phyloP scores from a whole-genome alignment of 768 basidiomycete species.

The Boletus huronensis region DNA sequence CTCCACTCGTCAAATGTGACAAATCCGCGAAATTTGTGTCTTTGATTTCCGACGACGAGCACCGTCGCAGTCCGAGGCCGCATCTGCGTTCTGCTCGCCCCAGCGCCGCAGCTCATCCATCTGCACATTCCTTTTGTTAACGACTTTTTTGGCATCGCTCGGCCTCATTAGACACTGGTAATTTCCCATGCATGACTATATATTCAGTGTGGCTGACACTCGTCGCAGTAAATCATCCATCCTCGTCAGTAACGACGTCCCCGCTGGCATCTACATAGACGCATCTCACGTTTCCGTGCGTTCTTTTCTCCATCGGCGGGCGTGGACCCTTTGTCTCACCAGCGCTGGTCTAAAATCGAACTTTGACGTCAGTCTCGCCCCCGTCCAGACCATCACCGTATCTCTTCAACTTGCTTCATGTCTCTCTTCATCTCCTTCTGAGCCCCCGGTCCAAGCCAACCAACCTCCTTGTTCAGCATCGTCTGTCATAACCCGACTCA shows the following conservation, averaged over 20 bases:
- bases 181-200: no score
- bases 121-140: conserved; percentile 16
- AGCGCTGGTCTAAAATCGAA: conserved; percentile 12
- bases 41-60: conserved; percentile 17
- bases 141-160: conserved; percentile 8
- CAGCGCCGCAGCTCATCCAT: not conserved
- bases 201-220: conserved; percentile 10
- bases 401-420: conserved; percentile 15
- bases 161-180: conserved; percentile 1
- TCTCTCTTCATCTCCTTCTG: conserved; percentile 14
- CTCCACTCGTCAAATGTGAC: conserved; percentile 21
- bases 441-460: conserved; percentile 8
- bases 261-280: conserved; percentile 5
- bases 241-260: conserved; percentile 3
- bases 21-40: conserved; percentile 21
- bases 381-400: not conserved
- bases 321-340: conserved; percentile 8
- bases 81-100: not conserved
- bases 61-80: not conserved
- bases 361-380: conserved; percentile 7
- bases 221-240: conserved; percentile 18
- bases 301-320: conserved; percentile 4
- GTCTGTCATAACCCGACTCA: not conserved
- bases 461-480: not conserved
- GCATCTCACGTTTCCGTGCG: conserved; percentile 4